Evolutionary conservation across 805 yeast species (phyloP), one percentile per base, ranked within the genome.

Genomic region (Novakomyces olei): DNA sequence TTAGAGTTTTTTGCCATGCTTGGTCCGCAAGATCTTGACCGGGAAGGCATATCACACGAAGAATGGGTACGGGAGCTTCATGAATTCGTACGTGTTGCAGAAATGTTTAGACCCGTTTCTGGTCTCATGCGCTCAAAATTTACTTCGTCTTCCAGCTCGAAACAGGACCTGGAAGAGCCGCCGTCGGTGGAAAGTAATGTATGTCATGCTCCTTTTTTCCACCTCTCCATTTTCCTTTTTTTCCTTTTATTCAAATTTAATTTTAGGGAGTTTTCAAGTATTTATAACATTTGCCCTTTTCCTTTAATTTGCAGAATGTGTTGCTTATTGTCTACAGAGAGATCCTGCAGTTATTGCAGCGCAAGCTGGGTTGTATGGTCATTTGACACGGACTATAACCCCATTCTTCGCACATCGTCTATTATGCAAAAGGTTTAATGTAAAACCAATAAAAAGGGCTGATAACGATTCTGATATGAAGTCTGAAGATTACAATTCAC

Each of bases 361-460:
- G 4, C 26, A 17, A 12, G 14, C 29, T 19, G 43, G 39, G 3
- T 33, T 37, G 35, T 47, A 45, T 33, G 51, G 47, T 4, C 35
- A 38, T 4, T 36, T 37, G 17, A 47, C 51, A 2, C 23, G 45
- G 4, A 15, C 25, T 5, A 33, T 34, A 4, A 32, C 34, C 10
- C 22, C 24, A 2, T 47, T 44, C 34, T 26, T 27, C 3, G 50
- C 51, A 3, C 38, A 36, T 9, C 25, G 39, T 8, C 35, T 47
- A 12, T 41, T 47, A 3, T 42, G 47, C 34, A 48, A 48, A 24
- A 36, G 51, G 17, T 44, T 47, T 26, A 35, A 34, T 6, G 40
- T 47, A n/a, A n/a, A n/a, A n/a, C n/a, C n/a, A n/a, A n/a, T n/a
- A n/a, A n/a, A n/a, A n/a, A n/a, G n/a, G n/a, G n/a, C n/a, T n/a